Evolutionary conservation across 805 yeast genomes (phyloP), one percentile per base, ranked within the genome.

Genomic region (Candida sphagnicola): DNA sequence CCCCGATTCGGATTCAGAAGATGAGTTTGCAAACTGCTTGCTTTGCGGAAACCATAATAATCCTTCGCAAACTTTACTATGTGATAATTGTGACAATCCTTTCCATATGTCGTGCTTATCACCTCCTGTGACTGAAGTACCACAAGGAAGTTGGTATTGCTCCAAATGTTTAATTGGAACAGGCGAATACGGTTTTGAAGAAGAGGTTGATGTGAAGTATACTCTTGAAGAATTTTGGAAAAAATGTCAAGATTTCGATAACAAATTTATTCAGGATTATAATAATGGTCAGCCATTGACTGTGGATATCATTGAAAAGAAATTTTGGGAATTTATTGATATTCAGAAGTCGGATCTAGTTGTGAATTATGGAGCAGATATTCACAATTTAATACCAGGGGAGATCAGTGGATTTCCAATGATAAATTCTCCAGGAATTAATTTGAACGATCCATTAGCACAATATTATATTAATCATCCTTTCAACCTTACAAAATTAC

Each of bases 151-250:
- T 13, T 90, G 96, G 95, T 82, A 73, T 53, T 90, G 98, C 57
- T 83, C 82, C 35, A 75, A 74, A 40, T 90, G 98, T 59, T 65
- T 90, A n/a, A 69, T 84, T 11, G 96, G 95, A 0, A 82, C 86
- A 29, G 91, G 93, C 1, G 89, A 80, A 46, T 90, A 87, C 53
- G 95, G 95, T 0, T 90, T 91, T 57, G 90, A 84, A 46, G 93
- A 85, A 46, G 59, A 60, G 24, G 67, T 70, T 1, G 74, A 80
- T 1, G 55, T 66, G 14, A 62, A 66, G 31, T 82, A 82, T 52
- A 66, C 82, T 0, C 60, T 86, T 12, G 57, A 64, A 0, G 80
- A 82, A 40, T 90, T 89, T 56, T 71, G 75, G 45, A 57, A 71
- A 3, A 63, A 75, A 43, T 81, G 87, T 45, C 57, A 62, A 24